These are phyloP conservation scores for Rosa chinensis DNA, from an alignment of 306 rosid species.

Conservation along the genomic window DNA sequence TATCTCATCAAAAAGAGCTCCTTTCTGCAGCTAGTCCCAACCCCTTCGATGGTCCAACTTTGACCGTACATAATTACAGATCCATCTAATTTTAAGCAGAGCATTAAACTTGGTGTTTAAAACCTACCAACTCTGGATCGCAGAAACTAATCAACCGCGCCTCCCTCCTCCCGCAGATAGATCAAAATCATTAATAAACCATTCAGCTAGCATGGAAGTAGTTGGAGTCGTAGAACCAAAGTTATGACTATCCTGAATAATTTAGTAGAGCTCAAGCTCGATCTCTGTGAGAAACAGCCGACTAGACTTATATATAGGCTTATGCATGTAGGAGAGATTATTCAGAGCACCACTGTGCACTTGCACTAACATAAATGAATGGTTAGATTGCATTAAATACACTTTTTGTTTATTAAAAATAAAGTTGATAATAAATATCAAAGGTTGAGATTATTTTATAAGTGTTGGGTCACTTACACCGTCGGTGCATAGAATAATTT, in stretches of 20 bases:
- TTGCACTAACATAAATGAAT: too few relatives aligned
- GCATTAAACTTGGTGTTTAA: slow-evolving; percentile 1
- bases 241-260: background rate
- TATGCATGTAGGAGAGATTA: too few relatives aligned
- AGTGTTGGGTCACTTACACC: too few relatives aligned
- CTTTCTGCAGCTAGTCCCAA: background rate
- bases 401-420: too few relatives aligned
- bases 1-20: background rate
- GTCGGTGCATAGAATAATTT: too few relatives aligned
- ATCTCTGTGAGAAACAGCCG: background rate
- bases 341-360: too few relatives aligned
- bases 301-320: background rate
- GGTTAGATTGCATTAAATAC: too few relatives aligned
- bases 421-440: too few relatives aligned
- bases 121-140: slow-evolving; percentile 1
- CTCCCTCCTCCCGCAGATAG: background rate
- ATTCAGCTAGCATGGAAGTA: background rate
- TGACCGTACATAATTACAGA: background rate
- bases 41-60: background rate
- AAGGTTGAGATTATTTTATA: too few relatives aligned
- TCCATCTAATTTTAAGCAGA: background rate
- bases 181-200: background rate
- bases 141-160: background rate
- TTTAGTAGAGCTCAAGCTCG: background rate
- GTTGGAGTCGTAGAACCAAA: slow-evolving; percentile 9